Base-by-base conservation (phyloP, 1,284 basidiomycete genomes). In the Ganoderma leucocontextum region DNA sequence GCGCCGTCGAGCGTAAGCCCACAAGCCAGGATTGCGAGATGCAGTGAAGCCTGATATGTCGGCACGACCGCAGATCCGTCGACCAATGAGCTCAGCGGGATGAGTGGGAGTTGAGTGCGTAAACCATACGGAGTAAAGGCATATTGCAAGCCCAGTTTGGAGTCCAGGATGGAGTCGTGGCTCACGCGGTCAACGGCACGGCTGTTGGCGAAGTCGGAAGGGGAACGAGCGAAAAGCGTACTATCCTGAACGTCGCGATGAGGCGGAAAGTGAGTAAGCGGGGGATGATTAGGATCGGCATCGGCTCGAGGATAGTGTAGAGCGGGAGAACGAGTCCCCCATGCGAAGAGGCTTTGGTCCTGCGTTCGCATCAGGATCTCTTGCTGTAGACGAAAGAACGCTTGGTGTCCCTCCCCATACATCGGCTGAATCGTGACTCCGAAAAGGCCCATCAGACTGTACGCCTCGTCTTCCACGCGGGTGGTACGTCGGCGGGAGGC, bases 351-450 rank as follows among this genome's bases (percentile, higher is more conserved):
- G 35, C 36, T 38, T 25, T 38, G 35, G 19, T 59, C 58, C 36
- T 36, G 35, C 35, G 58, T 38, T 19, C 38, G 58, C 58, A 36
- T 38, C 19, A 59, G 35, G 36, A 59, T 59, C 58, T 36, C 58
- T 35, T 59, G 36, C 38, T 59, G 58, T n/a, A 59, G n/a, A 22
- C 58, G 58, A 39, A 36, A 41, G 58, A 59, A 59, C 7, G 58
- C 58, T 8, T 59, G 35, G n/a, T 41, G 35, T 12, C 58, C 58
- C 38, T 59, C 58, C n/a, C 58, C 58, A n/a, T 59, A 59, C 33
- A 59, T 22, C n/a, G 58, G 35, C n/a, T 36, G 35, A 15, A 59
- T 59, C 5, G 29, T 19, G 36, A 59, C 38, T 13, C 58, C 58
- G n/a, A 59, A 41, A 36, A 59, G 10, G 36, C 58, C 58, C 58